phyloP scores from a whole-genome alignment of 768 basidiomycete species.

The Nevesoporus exiguus region DNA sequence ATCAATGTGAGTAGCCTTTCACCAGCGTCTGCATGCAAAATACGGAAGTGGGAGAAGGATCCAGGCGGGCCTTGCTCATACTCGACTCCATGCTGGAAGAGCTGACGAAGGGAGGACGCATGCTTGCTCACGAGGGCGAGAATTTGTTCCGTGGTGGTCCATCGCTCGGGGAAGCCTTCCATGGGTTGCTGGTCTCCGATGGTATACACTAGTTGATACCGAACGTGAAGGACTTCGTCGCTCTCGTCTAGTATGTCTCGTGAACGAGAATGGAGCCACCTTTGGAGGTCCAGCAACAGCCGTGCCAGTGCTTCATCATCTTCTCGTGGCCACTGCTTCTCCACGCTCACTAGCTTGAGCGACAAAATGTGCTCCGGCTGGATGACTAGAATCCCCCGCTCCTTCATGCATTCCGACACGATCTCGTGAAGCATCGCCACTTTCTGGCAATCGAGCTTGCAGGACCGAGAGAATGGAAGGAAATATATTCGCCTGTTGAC shows the following conservation, averaged over 20 bases:
- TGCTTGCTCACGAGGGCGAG: slow-evolving; percentile 24
- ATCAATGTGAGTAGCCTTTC: slow-evolving; percentile 11
- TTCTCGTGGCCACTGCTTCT: slow-evolving; percentile 25
- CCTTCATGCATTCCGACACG: slow-evolving; percentile 36
- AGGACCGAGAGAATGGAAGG: slow-evolving; percentile 47
- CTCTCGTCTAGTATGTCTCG: slow-evolving; percentile 33
- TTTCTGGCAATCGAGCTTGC: slow-evolving; percentile 18
- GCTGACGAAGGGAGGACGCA: slow-evolving; percentile 7
- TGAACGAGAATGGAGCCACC: slow-evolving; percentile 25
- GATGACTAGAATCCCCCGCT: slow-evolving; percentile 42
- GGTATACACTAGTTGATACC: slow-evolving; percentile 38
- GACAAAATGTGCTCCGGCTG: slow-evolving; percentile 58
- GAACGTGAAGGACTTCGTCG: slow-evolving; percentile 33
- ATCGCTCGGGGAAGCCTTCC: slow-evolving; percentile 34
- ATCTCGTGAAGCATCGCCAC: slow-evolving; percentile 29
- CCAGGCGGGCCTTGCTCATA: slow-evolving; percentile 10
- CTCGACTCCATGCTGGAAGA: slow-evolving; percentile 16
- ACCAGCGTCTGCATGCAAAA: slow-evolving; percentile 15
- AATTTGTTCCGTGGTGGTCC: slow-evolving; percentile 33
- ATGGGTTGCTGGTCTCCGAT: slow-evolving; percentile 29
- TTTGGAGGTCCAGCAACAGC: slow-evolving; percentile 26
- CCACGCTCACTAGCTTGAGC: slow-evolving; percentile 44
- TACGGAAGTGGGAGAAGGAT: slow-evolving; percentile 25
- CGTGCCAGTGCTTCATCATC: neutral
- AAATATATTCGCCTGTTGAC: slow-evolving; percentile 45